A percentile compares a stretch with the other conserved stretches of the same genome.
phyloP scores from a whole-genome alignment of 2,329 filamentous ascomycete genomes.

The Epichloe gansuensis region DNA sequence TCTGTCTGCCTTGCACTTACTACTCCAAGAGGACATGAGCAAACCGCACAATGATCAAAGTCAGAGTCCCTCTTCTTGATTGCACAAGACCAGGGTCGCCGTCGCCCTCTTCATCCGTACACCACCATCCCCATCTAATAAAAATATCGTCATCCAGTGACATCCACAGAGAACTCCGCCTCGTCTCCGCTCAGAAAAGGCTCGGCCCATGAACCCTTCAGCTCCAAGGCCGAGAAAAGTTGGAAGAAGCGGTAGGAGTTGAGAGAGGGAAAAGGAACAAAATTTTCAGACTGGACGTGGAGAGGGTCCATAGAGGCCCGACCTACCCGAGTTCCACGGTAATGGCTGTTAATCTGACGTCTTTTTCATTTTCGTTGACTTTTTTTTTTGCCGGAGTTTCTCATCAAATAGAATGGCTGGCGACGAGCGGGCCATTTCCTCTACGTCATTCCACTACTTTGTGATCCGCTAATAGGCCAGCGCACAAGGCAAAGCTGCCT shows the following conservation, averaged over 20 bases:
- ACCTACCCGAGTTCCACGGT: neutral
- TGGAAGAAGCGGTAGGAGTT: neutral
- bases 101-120: neutral
- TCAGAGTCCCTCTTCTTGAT: neutral
- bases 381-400: neutral
- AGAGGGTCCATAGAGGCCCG: neutral
- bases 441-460: neutral
- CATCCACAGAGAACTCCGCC: conserved; percentile 3
- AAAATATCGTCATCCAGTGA: conserved; percentile 2
- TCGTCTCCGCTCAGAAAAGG: conserved; percentile 1
- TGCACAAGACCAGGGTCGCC: too few species aligned
- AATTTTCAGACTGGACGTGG: neutral
- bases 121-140: conserved; percentile 2
- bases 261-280: neutral
- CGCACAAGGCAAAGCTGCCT: neutral
- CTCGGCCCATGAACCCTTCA: neutral
- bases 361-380: neutral
- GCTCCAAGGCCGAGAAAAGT: neutral
- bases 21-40: neutral
- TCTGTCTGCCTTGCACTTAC: too few species aligned
- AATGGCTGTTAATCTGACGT: neutral
- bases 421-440: conserved; percentile 1
- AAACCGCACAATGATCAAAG: neutral
- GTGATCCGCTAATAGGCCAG: neutral
- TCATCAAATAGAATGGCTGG: neutral